phyloP scores from a whole-genome alignment of 345 rosid genomes.

The Bruguiera parviflora region DNA sequence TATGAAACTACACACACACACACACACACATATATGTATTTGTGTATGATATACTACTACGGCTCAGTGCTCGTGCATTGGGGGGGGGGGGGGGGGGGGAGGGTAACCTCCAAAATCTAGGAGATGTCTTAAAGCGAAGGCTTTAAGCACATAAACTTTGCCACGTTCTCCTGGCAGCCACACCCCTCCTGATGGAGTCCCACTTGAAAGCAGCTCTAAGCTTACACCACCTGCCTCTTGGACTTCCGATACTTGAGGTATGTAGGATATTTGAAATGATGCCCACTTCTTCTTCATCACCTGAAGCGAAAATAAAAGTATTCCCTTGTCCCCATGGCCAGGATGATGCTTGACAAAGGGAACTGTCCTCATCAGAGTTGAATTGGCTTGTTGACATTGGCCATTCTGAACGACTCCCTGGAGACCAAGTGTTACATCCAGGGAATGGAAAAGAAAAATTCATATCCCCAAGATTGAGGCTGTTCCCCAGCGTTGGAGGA shows the following conservation, averaged over 20 bases:
- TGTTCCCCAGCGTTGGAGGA: slow-evolving; percentile 24
- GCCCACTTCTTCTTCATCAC: slow-evolving; percentile 26
- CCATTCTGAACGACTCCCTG: slow-evolving; percentile 9
- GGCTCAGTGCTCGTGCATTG: slow-evolving; percentile 3
- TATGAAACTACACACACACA: no score
- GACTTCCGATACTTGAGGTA: slow-evolving; percentile 25
- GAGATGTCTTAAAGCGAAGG: no score
- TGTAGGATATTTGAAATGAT: slow-evolving; percentile 23
- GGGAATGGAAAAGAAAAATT: neutral
- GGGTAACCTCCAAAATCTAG: slow-evolving; percentile 9
- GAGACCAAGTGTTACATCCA: slow-evolving; percentile 19
- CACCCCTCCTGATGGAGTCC: slow-evolving; percentile 27
- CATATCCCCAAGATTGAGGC: slow-evolving; percentile 21
- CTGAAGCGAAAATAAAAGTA: slow-evolving; percentile 16
- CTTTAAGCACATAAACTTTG: slow-evolving; percentile 25
- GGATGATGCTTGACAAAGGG: slow-evolving; percentile 25
- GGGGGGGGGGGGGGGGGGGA: slow-evolving; percentile 13
- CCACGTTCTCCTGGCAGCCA: slow-evolving; percentile 29
- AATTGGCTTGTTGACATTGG: slow-evolving; percentile 6
- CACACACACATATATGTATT: no score
- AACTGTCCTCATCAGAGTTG: slow-evolving; percentile 13
- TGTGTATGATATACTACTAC: neutral
- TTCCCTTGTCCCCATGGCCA: slow-evolving; percentile 45
- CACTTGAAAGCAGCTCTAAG: slow-evolving; percentile 54
- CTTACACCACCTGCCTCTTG: slow-evolving; percentile 67